Conservation (phyloP, 1,284 basidiomycete genomes). For the Papiliotrema nemorosa region DNA sequence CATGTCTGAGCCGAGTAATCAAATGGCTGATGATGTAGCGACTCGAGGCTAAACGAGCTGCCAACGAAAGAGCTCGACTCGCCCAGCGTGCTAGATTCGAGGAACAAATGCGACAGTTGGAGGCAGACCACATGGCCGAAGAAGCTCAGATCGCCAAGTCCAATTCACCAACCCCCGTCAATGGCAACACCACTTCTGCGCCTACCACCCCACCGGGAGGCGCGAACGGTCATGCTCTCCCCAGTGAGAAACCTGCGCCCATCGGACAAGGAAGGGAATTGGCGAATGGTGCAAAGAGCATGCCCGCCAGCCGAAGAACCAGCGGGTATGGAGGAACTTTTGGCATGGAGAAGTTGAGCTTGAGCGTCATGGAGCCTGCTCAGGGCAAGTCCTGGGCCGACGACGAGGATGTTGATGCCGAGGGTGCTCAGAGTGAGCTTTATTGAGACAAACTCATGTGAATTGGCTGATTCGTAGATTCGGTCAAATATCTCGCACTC, state of each 20-base stretch:
- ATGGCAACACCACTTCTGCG: constrained; percentile 34
- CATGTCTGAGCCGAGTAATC: neutral
- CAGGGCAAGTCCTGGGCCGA: constrained; percentile 27
- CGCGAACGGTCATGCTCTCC: constrained; percentile 1
- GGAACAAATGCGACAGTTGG: constrained; percentile 86
- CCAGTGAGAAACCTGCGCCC: constrained; percentile 19
- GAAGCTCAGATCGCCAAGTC: constrained; percentile 59
- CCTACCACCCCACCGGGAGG: constrained; percentile 38
- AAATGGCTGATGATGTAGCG: constrained; percentile 55
- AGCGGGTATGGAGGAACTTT: constrained; percentile 45
- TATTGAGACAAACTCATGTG: neutral
- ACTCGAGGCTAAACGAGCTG: constrained; percentile 81
- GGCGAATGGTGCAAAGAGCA: constrained; percentile 48
- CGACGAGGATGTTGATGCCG: constrained; percentile 46
- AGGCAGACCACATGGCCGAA: constrained; percentile 79
- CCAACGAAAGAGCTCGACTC: constrained; percentile 79
- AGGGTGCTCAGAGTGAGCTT: constrained; percentile 46
- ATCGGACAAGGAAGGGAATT: constrained; percentile 24
- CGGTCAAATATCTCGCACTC: constrained; percentile 84
- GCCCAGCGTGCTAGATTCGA: constrained; percentile 86
- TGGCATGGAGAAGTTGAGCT: constrained; percentile 49
- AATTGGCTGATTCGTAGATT: constrained; percentile 40
- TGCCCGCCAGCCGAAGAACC: constrained; percentile 47
- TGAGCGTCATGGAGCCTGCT: constrained; percentile 42
- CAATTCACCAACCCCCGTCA: constrained; percentile 9